Evolutionary conservation across 768 basidiomycete genomes (phyloP), one percentile per base, ranked within the genome.

Genomic region (Calocybe gangraenosa): DNA sequence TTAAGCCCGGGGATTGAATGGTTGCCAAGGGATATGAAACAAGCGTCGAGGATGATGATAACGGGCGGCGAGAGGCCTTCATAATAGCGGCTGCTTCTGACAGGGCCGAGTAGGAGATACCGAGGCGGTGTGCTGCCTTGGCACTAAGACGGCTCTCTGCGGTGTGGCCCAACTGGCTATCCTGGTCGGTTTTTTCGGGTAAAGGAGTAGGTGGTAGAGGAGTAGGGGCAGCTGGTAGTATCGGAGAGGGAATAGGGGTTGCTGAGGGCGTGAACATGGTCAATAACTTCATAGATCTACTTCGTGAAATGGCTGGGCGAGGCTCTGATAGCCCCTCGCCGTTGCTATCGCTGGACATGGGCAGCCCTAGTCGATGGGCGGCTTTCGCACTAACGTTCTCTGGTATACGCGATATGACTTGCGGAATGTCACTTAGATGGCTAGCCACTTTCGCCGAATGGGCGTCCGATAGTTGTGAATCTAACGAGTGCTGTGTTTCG

Each of bases 1-100:
- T 56, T 6, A 88, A 61, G 1, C 87, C 86, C 5, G 81, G 73
- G 1, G 81, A 80, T 57, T 85, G 84, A 36, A 70, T 56, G 0
- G 66, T 55, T 9, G 54, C 44, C 20, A 37, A 40, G 8, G 38
- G 34, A 9, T 25, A 37, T 3, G 49, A 34, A 31, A 54, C 46
- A 9, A 51, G 50, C 17, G 58, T 52, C 4, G 58, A 54, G 3
- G 52, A 49, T 5, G 58, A 54, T 9, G 58, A 54, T 9, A 40
- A 38, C 10, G 58, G 54, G 7, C 51, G 54, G 30, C 43, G 53
- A 3, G 64, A 60, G 7, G 59, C 51, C 34, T 53, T 53, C n/a
- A 45, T 45, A 9, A 41, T 33, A 6, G 63, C 61, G 9, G 67
- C 53, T 17, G 68, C 64, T 5, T 59, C 59, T 30, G 52, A 41